Evolutionary conservation across 1,284 basidiomycete genomes (phyloP).

Genomic region (Ceratobasidium sp.): DNA sequence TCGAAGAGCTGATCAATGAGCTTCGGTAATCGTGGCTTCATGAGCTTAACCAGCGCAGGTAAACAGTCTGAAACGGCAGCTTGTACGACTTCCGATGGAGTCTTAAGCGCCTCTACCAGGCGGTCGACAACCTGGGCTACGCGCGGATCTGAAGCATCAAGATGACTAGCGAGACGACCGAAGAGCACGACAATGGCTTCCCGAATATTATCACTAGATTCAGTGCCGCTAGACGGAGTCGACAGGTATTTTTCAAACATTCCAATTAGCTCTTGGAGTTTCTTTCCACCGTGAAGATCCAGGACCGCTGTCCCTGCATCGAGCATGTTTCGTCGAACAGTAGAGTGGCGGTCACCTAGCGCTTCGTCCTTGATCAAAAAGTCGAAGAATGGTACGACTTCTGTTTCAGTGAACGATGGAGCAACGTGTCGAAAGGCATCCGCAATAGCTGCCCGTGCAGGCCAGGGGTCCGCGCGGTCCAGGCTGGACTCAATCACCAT

Average conservation of each 20-base stretch:
- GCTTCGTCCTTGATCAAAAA: constrained; percentile 90
- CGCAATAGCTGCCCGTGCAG: constrained; percentile 83
- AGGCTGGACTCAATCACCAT: constrained; percentile 93
- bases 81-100: constrained; percentile 96
- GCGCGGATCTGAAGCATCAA: constrained; percentile 80
- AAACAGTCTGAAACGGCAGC: constrained; percentile 96
- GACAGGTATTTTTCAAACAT: constrained; percentile 88
- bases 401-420: constrained; percentile 72
- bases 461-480: constrained; percentile 95
- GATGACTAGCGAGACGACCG: constrained; percentile 91
- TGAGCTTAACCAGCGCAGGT: constrained; percentile 84
- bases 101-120: constrained; percentile 92
- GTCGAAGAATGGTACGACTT: constrained; percentile 85
- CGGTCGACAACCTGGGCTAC: constrained; percentile 89
- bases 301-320: constrained; percentile 85
- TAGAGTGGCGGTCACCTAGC: constrained; percentile 86
- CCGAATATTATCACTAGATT: constrained; percentile 88
- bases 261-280: constrained; percentile 81
- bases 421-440: constrained; percentile 78
- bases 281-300: constrained; percentile 83
- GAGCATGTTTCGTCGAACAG: constrained; percentile 90
- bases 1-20: constrained; percentile 84
- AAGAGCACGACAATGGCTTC: constrained; percentile 96
- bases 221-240: constrained; percentile 71
- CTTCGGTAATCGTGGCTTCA: constrained; percentile 72